These are phyloP conservation scores for Filosporella fistucella DNA, from an alignment of 495 filamentous ascomycete genomes.

Conservation along the genomic window DNA sequence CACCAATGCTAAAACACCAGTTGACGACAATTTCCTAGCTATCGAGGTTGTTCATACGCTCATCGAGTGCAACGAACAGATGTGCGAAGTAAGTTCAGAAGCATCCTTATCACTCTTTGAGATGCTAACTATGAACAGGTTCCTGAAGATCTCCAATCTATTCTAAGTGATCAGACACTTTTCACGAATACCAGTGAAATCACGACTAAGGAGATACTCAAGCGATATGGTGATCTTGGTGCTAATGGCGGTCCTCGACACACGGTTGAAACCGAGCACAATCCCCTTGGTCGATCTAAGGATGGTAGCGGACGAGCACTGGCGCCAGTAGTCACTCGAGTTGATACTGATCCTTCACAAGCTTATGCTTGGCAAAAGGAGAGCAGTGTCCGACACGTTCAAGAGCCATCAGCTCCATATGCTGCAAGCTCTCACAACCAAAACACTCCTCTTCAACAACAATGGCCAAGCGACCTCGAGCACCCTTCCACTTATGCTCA, in stretches of 20 bases:
- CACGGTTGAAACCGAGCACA: slow-evolving; percentile 48
- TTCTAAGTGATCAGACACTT: slow-evolving; percentile 76
- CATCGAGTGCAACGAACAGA: slow-evolving; percentile 88
- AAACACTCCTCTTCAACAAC: slow-evolving; percentile 40
- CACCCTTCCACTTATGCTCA: slow-evolving; percentile 28
- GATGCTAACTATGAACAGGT: slow-evolving; percentile 54
- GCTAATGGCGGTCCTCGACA: slow-evolving; percentile 51
- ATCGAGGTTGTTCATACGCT: slow-evolving; percentile 88
- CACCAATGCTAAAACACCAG: slow-evolving; percentile 56
- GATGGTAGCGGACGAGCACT: slow-evolving; percentile 34
- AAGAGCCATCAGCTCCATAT: slow-evolving; percentile 48
- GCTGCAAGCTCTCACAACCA: slow-evolving; percentile 25
- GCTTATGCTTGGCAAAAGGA: slow-evolving; percentile 74
- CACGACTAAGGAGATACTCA: slow-evolving; percentile 95
- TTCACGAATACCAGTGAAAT: slow-evolving; percentile 80
- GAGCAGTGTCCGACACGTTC: slow-evolving; percentile 72
- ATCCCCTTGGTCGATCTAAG: slow-evolving; percentile 41
- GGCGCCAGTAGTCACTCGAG: slow-evolving; percentile 50
- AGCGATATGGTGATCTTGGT: slow-evolving; percentile 75
- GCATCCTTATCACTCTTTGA: neutral
- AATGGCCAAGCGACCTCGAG: slow-evolving; percentile 32
- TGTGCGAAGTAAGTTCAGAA: slow-evolving; percentile 78
- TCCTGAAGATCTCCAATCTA: slow-evolving; percentile 82
- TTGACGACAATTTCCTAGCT: slow-evolving; percentile 82
- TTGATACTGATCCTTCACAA: slow-evolving; percentile 75